Evolutionary conservation across 176 grass and related monocot genomes (phyloP).

Genomic region (Aechmea fasciata): DNA sequence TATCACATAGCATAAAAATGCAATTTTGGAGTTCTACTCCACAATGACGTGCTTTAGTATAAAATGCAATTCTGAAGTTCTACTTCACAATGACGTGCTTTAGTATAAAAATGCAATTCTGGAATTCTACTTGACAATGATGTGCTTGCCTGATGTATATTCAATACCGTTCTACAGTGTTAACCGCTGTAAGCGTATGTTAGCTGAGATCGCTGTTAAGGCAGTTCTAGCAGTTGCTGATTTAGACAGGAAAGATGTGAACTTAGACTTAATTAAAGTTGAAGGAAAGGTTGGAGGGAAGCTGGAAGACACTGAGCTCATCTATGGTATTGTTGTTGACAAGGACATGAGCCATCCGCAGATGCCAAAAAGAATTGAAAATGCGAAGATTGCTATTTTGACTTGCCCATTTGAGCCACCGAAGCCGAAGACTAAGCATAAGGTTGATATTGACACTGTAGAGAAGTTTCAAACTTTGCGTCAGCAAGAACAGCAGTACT

Average conservation of each 20-base stretch:
- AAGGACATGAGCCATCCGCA: slow-evolving; percentile 99
- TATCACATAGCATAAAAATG: not conserved
- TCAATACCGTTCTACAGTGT: slow-evolving; percentile 42
- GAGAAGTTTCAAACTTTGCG: slow-evolving; percentile 84
- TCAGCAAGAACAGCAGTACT: slow-evolving; percentile 79
- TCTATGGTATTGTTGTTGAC: slow-evolving; percentile 86
- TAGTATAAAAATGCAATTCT: not conserved
- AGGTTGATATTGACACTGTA: slow-evolving; percentile 96
- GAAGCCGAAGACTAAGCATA: slow-evolving; percentile 99
- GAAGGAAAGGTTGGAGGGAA: slow-evolving; percentile 96
- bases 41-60: not conserved
- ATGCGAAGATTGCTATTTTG: slow-evolving; percentile 87
- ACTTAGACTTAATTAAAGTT: slow-evolving; percentile 92
- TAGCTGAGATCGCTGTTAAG: slow-evolving; percentile 87
- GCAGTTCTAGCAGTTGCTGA: slow-evolving; percentile 93
- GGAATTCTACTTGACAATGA: not conserved
- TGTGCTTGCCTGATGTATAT: slow-evolving; percentile 3
- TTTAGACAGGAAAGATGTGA: slow-evolving; percentile 97
- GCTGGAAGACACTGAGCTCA: slow-evolving; percentile 85
- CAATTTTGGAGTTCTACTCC: not conserved
- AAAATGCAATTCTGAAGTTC: not conserved
- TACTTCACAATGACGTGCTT: not conserved
- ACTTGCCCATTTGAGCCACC: slow-evolving; percentile 98
- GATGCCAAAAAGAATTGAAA: slow-evolving; percentile 96
- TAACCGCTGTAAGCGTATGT: slow-evolving; percentile 57